Evolutionary conservation across 768 basidiomycete genomes (phyloP), one percentile per base, ranked within the genome.

Genomic region (Lactarius quietus): DNA sequence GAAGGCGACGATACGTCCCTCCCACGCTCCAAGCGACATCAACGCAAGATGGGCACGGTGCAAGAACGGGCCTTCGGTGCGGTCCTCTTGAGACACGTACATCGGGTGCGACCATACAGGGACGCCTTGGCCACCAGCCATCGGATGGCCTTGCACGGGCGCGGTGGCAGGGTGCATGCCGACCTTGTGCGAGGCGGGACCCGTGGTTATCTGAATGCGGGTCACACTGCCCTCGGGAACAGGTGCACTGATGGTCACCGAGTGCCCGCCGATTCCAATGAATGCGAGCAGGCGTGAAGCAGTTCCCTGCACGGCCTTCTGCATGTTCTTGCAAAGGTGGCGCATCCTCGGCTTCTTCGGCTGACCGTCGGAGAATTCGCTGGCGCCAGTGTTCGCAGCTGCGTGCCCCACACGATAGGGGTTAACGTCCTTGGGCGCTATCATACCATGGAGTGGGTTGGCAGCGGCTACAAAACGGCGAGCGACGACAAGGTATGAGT

Each of bases 1-100:
- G 66, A 93, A 93, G 4, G 92, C 86, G 18, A 93, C 86, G 12
- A 86, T 85, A 57, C 90, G 81, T 58, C 90, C 90, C 75, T 93
- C 92, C 90, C 92, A 93, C 23, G 85, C 85, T 15, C 90, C 89
- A 18, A 93, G 83, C 9, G 83, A 74, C 78, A 84, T 84, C 61
- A 93, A 75, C 3, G 90, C 87, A 61, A 76, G 76, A 71, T 87
- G 84, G 67, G 93, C 76, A 54, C 92, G 86, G 53, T 64, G 62
- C 63, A 67, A 70, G 66, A 70, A 72, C 36, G 70, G 39, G 9
- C 29, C 59, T 60, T 59, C 63, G 56, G 59, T 51, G 41, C 57
- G 69, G 39, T 70, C 57, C 12, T 76, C 73, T 66, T 68, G 72
- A 35, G 73, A 74, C n/a, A 69, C 69, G 60, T 70, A 68, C 64